phyloP scores from a whole-genome alignment of 371 early-diverging fungal genomes.

The Circinella minor region DNA sequence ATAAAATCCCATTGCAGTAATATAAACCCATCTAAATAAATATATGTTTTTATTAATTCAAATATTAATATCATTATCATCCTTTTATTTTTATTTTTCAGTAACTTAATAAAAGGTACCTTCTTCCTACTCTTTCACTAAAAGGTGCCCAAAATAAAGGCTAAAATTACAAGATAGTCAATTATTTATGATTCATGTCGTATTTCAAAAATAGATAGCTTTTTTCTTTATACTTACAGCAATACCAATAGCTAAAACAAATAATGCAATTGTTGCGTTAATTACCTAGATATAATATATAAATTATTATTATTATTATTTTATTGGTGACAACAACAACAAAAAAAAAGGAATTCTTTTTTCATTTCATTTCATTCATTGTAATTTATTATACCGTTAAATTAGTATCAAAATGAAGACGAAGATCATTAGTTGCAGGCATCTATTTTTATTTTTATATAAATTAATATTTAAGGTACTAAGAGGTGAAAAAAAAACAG shows the following conservation, averaged over 20 bases:
- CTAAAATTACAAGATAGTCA: slow-evolving; percentile 13
- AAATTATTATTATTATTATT: too few species aligned
- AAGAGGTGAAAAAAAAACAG: too few species aligned
- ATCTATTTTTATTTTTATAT: slow-evolving; percentile 24
- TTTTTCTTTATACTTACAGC: slow-evolving; percentile 19
- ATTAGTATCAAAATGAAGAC: slow-evolving; percentile 18
- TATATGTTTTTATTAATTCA: too few species aligned
- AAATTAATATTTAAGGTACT: background rate
- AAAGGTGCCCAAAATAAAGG: slow-evolving; percentile 46
- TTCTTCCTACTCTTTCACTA: slow-evolving; percentile 40
- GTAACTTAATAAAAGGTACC: slow-evolving; percentile 12
- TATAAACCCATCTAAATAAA: slow-evolving; percentile 36
- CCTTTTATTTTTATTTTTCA: background rate
- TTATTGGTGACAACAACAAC: too few species aligned
- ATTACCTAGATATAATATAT: slow-evolving; percentile 8
- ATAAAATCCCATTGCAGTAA: slow-evolving; percentile 25
- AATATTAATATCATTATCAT: background rate
- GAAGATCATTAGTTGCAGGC: slow-evolving; percentile 38
- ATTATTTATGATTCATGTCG: background rate
- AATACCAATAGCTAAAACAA: slow-evolving; percentile 20
- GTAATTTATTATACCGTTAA: slow-evolving; percentile 19
- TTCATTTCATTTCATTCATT: background rate
- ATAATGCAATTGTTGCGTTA: slow-evolving; percentile 28
- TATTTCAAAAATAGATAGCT: too few species aligned
- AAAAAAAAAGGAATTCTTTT: too few species aligned